A percentile compares a stretch with the other conserved stretches of the same genome.
Conservation (phyloP, 352 stramenopile genomes). For the Pythium insidiosum region DNA sequence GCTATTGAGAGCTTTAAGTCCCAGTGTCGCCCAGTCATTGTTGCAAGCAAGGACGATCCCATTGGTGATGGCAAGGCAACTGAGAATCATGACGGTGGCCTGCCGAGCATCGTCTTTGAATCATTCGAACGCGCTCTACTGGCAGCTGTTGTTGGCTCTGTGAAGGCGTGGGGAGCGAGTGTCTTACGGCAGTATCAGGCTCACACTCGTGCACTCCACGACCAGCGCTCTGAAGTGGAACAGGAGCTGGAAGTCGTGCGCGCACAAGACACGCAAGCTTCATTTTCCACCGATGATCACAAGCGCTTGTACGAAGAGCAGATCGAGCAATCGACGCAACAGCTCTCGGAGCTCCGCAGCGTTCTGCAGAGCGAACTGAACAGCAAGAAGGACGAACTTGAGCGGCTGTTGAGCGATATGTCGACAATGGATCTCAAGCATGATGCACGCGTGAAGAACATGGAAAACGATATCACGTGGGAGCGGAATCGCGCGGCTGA, state of each 20-base stretch:
- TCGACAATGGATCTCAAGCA: conserved; percentile 57
- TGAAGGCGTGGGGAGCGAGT: conserved; percentile 32
- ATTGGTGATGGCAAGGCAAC: too few species aligned
- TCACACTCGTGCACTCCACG: conserved; percentile 21
- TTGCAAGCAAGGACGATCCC: conserved; percentile 24
- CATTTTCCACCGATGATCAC: conserved; percentile 29
- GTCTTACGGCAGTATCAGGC: conserved; percentile 43
- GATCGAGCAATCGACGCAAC: conserved; percentile 32
- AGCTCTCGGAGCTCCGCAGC: conserved; percentile 41
- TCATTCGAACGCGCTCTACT: conserved; percentile 31
- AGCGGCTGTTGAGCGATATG: conserved; percentile 31
- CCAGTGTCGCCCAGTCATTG: conserved; percentile 28
- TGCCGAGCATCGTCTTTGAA: conserved; percentile 11
- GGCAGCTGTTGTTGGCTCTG: conserved; percentile 27
- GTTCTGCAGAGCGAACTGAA: conserved; percentile 34
- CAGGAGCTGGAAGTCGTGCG: conserved; percentile 15
- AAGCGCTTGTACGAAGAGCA: conserved; percentile 38
- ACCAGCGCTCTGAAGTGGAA: conserved; percentile 22
- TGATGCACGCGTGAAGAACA: conserved; percentile 34
- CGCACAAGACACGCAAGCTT: conserved; percentile 17
- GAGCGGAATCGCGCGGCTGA: conserved; percentile 38
- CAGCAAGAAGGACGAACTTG: conserved; percentile 34
- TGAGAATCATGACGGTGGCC: too few species aligned
- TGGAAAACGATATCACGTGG: conserved; percentile 46
- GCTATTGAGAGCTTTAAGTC: conserved; percentile 47